phyloP scores from a whole-genome alignment of 2,329 filamentous ascomycete genomes.

The Arthroderma sp. region DNA sequence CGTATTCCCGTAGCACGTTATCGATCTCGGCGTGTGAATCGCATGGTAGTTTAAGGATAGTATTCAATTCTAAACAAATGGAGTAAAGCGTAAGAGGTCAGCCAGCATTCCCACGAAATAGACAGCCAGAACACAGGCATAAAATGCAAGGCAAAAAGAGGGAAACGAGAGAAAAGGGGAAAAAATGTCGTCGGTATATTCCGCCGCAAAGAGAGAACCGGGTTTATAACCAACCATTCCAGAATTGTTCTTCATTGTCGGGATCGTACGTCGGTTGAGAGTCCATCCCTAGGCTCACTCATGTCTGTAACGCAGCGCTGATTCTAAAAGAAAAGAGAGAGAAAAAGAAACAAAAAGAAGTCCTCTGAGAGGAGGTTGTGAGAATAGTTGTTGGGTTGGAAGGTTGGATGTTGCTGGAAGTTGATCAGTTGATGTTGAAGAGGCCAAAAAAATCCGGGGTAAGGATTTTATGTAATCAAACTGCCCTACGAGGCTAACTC shows the following conservation, averaged over 20 bases:
- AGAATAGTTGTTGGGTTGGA: no score
- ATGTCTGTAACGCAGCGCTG: neutral
- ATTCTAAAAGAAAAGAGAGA: no score
- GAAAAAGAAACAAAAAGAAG: no score
- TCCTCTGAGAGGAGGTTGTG: no score
- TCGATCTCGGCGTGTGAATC: slow-evolving; percentile 59
- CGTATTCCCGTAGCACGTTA: slow-evolving; percentile 70
- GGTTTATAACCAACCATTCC: slow-evolving; percentile 53
- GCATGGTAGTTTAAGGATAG: slow-evolving; percentile 48
- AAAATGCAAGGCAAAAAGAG: slow-evolving; percentile 1
- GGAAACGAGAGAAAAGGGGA: slow-evolving; percentile 1
- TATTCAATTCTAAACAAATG: slow-evolving; percentile 46
- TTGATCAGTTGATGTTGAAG: no score
- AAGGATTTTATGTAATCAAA: neutral
- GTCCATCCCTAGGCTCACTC: slow-evolving; percentile 40
- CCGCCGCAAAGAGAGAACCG: slow-evolving; percentile 13
- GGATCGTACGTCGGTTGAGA: slow-evolving; percentile 55
- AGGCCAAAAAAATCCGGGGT: no score
- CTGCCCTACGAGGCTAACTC: neutral
- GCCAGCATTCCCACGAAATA: neutral
- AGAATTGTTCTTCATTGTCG: slow-evolving; percentile 76
- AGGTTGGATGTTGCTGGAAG: no score
- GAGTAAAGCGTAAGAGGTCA: slow-evolving; percentile 7
- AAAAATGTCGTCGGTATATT: neutral
- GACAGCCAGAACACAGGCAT: neutral